Evolutionary conservation across 306 rosid species (phyloP).

Genomic region (Alnus rubra): DNA sequence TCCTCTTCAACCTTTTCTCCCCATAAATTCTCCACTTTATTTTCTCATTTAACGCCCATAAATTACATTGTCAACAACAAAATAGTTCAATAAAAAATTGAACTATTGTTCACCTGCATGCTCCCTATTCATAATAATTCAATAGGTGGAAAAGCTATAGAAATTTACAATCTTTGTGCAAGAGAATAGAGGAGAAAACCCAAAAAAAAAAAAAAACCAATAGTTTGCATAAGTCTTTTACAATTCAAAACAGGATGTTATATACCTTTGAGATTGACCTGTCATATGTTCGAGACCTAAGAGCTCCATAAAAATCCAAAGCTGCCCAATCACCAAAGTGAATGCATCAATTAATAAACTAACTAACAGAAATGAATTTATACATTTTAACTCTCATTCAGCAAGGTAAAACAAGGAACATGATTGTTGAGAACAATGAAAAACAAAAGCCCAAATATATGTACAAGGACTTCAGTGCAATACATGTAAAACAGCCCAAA

Average conservation of each 20-base stretch:
- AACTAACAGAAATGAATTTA: not conserved
- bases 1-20: not conserved
- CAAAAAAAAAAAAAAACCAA: not conserved
- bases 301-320: constrained; percentile 96
- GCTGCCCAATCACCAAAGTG: constrained; percentile 53
- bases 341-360: constrained; percentile 6
- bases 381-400: not conserved
- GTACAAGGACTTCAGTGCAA: not conserved
- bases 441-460: not conserved
- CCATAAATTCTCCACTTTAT: not conserved
- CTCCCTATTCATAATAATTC: not conserved
- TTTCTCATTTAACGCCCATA: not conserved
- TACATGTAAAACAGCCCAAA: not conserved
- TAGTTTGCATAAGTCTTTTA: constrained; percentile 3
- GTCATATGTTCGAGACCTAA: constrained; percentile 89
- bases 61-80: too few relatives aligned
- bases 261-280: constrained; percentile 75
- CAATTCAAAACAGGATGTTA: constrained; percentile 24
- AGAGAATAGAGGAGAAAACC: constrained; percentile 12
- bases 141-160: not conserved
- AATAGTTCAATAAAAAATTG: too few relatives aligned
- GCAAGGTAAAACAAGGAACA: not conserved
- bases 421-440: not conserved
- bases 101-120: too few relatives aligned
- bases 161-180: constrained; percentile 12